These are phyloP conservation scores for Achlya hypogyna DNA, from an alignment of 352 stramenopile genomes.

Conservation along the genomic window DNA sequence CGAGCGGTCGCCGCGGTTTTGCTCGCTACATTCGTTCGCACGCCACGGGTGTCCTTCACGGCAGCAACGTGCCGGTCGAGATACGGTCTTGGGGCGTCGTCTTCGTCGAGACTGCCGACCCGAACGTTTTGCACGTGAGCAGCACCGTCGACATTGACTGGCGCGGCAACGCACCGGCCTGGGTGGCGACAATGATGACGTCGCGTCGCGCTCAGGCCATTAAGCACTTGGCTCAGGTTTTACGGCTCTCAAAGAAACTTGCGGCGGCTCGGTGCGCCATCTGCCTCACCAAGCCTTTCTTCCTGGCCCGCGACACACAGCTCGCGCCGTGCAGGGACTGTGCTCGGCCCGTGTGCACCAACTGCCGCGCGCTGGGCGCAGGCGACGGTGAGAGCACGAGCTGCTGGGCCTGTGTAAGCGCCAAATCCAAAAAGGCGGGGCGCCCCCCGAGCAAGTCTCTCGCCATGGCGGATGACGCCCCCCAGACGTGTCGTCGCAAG, in stretches of 20 bases:
- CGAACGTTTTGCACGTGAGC: not conserved
- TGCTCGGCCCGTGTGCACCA: not conserved
- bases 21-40: not conserved
- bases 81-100: not conserved
- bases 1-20: not conserved
- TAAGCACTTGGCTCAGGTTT: not conserved
- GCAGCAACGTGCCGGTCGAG: not conserved
- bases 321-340: not conserved
- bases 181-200: not conserved
- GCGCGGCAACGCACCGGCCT: not conserved
- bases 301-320: not conserved
- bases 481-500: not conserved
- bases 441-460: not conserved
- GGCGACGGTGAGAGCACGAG: not conserved
- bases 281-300: not conserved
- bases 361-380: not conserved
- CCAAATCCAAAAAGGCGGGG: not conserved
- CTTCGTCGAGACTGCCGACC: not conserved
- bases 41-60: not conserved
- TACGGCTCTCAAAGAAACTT: not conserved
- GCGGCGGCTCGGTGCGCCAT: not conserved
- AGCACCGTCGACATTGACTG: conserved; percentile 1
- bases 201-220: not conserved
- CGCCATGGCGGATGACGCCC: not conserved
- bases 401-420: not conserved